A percentile compares a stretch with the other conserved stretches of the same genome.
Evolutionary conservation across 2,329 filamentous ascomycete genomes (phyloP).

Genomic region (Phialophora tarda): DNA sequence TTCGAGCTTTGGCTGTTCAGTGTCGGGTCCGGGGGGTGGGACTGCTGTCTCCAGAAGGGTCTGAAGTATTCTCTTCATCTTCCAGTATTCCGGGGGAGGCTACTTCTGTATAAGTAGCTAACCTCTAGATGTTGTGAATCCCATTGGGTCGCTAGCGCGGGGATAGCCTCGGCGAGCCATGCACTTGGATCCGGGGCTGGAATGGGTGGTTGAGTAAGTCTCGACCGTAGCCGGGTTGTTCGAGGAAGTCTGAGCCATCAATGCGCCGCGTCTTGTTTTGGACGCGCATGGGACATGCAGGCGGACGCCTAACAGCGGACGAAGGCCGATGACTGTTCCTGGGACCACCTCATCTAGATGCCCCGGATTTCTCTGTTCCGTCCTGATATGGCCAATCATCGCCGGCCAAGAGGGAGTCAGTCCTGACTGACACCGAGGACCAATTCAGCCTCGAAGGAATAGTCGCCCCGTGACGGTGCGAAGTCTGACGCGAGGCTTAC

Average conservation of each 20-base stretch:
- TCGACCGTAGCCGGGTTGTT: neutral
- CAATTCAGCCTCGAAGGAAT: constrained; percentile 5
- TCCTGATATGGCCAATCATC: neutral
- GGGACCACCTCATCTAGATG: neutral
- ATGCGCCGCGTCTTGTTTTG: neutral
- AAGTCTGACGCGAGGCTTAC: constrained; percentile 12
- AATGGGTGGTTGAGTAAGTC: neutral
- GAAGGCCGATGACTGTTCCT: neutral
- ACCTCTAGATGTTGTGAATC: neutral
- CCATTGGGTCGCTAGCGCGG: constrained; percentile 6
- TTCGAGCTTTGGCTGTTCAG: neutral
- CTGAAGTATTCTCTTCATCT: neutral
- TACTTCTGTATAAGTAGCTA: constrained; percentile 3
- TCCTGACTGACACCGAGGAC: neutral
- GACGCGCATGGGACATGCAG: neutral
- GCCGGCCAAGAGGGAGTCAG: constrained; percentile 1
- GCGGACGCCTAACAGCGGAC: neutral
- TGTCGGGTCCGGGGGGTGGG: neutral
- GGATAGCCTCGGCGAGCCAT: neutral
- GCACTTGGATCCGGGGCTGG: constrained; percentile 3
- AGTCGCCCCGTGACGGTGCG: constrained; percentile 4
- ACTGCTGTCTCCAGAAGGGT: neutral
- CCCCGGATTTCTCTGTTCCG: neutral
- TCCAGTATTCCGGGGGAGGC: neutral
- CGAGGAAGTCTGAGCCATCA: too few relatives aligned